Conservation (phyloP, 345 rosid species). For the sweet orange (Citrus sinensis) region DVS_A1.0 CM039163.1:39911001-39911500, state of each 20-base stretch:
- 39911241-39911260: slow-evolving; percentile 16
- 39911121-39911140: slow-evolving; percentile 31
- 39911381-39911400: background rate
- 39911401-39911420: background rate
- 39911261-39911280: background rate
- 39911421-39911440: background rate
- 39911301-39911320: slow-evolving; percentile 19
- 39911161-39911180: background rate
- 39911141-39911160: slow-evolving; percentile 19
- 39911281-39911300: slow-evolving; percentile 1
- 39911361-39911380: background rate
- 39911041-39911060: slow-evolving; percentile 34
- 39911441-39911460: background rate
- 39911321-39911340: slow-evolving; percentile 2
- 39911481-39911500: background rate
- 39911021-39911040: slow-evolving; percentile 22
- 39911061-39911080: slow-evolving; percentile 38
- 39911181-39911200: background rate
- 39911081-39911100: slow-evolving; percentile 45
- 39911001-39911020: slow-evolving; percentile 32
- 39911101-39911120: slow-evolving; percentile 49
- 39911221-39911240: background rate
- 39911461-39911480: background rate
- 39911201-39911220: slow-evolving; percentile 2
- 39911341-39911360: background rate